Evolutionary conservation across 768 basidiomycete genomes (phyloP), one percentile per base, ranked within the genome.

Genomic region (Clitopilus passeckerianus): DNA sequence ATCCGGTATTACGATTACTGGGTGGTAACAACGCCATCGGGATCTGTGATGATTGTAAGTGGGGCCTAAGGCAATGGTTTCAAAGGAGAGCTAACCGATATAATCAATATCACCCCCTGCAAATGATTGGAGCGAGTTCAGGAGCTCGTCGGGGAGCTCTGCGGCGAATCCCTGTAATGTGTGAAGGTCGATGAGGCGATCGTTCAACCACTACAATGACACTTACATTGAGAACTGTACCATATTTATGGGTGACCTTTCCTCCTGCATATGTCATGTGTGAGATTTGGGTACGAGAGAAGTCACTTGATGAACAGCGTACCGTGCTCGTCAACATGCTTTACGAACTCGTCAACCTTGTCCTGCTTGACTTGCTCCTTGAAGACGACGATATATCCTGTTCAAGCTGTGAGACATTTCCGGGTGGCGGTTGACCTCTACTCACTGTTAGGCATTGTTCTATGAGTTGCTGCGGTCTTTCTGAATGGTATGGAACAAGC

Each of bases 341-440:
- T 60, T 6, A 68, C 74, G 59, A 75, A 83, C 53, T 77, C 63
- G 34, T 78, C 63, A 34, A 86, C 74, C 56, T 77, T 67, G 8
- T 75, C 77, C 35, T 70, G 54, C 24, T 77, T 67, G 41, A 74
- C 81, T 24, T 58, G 50, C 1, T 78, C 68, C 68, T 84, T 85
- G 74, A 86, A 86, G 6, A 82, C 75, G 43, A 86, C 77, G 57
- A 85, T 84, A 65, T 76, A 85, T 62, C 70, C 83, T 85, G 59
- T 22, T 30, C 54, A 33, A 18, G 41, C 22, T 16, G 23, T 15
- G 22, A 34, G 35, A 7, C 4, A 30, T 30, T 30, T 7, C 27
- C 27, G 3, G 4, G 7, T 3, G 7, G 4, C 27, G 4, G 27
- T 30, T 30, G 7, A 7, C 7, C 27, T 7, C 7, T 30, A 30